A percentile compares a stretch with the other conserved stretches of the same genome.
Conservation (phyloP, 257 asterid species). For the Coffea eugenioides region DNA sequence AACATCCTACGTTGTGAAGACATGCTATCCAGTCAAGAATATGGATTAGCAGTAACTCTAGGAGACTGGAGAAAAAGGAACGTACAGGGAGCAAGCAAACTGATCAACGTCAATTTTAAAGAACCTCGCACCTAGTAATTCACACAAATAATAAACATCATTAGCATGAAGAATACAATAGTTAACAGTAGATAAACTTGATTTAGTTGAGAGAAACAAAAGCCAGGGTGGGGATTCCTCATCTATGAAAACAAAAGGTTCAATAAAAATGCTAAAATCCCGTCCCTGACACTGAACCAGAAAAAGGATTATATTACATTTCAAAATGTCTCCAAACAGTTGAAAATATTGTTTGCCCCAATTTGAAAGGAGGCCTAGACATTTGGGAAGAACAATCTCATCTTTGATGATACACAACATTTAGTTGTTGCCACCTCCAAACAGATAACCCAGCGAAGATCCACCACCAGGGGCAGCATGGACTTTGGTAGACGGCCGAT, state of each 20-base stretch:
- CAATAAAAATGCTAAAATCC: conserved; percentile 7
- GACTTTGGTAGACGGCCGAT: conserved; percentile 62
- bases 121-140: not conserved
- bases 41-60: not conserved
- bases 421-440: conserved; percentile 56
- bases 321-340: conserved; percentile 1
- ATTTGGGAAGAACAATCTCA: not conserved
- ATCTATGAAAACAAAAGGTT: not conserved
- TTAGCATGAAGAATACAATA: not conserved
- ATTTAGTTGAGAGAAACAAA: not conserved
- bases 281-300: conserved; percentile 1
- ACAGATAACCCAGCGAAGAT: conserved; percentile 65
- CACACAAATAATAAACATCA: conserved; percentile 1
- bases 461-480: conserved; percentile 85
- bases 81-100: not conserved
- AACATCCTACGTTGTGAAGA: not conserved
- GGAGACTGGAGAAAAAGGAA: not conserved
- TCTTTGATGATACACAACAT: not conserved
- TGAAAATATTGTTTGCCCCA: not conserved
- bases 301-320: conserved; percentile 10
- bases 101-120: not conserved
- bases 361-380: not conserved
- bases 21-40: not conserved
- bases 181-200: conserved; percentile 2
- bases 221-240: not conserved